Percentiles rank a stretch among this genome's conserved stretches.
These are phyloP conservation scores for Suillus bovinus DNA, from an alignment of 768 basidiomycete species.

Conservation along the genomic window DNA sequence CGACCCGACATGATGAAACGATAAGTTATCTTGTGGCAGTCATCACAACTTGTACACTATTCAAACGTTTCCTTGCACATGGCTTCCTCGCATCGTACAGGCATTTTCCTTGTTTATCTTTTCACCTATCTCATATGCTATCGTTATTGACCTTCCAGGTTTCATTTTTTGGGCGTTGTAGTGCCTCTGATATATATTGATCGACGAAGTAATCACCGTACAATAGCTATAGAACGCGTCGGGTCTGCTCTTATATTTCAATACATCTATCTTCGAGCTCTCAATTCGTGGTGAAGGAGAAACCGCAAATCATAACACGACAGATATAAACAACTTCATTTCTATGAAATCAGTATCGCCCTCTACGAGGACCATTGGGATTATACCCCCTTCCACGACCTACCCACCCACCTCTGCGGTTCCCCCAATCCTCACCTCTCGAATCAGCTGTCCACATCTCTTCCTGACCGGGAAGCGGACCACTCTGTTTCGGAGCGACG, in stretches of 20 bases:
- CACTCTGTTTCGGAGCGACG: slow-evolving; percentile 34
- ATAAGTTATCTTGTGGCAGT: background rate
- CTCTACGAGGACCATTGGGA: slow-evolving; percentile 26
- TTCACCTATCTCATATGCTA: background rate
- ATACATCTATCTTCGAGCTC: background rate
- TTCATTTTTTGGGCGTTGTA: background rate
- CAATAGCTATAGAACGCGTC: background rate
- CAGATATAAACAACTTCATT: background rate
- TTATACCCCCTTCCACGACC: slow-evolving; percentile 35
- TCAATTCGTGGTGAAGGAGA: background rate
- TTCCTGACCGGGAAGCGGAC: slow-evolving; percentile 50
- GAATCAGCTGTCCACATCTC: slow-evolving; percentile 47
- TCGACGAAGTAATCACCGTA: background rate
- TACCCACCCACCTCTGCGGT: slow-evolving; percentile 33
- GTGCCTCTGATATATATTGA: background rate
- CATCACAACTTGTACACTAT: slow-evolving; percentile 4
- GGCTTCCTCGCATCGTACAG: background rate
- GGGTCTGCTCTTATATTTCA: background rate
- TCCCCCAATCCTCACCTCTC: slow-evolving; percentile 39
- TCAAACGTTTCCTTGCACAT: background rate
- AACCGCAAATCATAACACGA: background rate
- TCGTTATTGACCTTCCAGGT: background rate
- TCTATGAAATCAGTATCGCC: slow-evolving; percentile 22
- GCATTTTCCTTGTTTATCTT: background rate
- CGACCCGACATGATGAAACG: background rate